Evolutionary conservation across 495 filamentous ascomycete species (phyloP).

Genomic region (Annulohypoxylon moriforme): DNA sequence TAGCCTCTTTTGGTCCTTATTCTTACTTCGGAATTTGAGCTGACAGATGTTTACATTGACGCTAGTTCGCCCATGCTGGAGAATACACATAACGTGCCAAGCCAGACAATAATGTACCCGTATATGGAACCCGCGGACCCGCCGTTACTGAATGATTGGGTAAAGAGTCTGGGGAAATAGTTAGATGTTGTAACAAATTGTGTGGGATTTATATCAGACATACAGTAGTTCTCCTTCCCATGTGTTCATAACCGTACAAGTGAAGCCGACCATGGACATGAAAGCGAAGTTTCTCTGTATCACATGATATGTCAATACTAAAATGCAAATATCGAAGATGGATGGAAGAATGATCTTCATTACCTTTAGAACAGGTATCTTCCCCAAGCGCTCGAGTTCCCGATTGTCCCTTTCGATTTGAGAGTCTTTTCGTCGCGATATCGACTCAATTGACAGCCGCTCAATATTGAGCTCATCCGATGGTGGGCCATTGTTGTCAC

Average conservation of each 20-base stretch:
- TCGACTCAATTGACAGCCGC: not conserved
- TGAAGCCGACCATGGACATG: constrained; percentile 59
- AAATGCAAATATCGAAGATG: not conserved
- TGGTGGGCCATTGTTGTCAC: not conserved
- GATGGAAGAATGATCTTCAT: not conserved
- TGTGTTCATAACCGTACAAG: constrained; percentile 58
- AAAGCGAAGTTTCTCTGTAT: constrained; percentile 55
- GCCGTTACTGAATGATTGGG: not conserved
- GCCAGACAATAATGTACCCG: not conserved
- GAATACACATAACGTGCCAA: not conserved
- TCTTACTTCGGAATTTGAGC: not conserved
- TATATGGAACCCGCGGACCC: not conserved
- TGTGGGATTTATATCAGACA: not conserved
- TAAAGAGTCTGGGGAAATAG: not conserved
- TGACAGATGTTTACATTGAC: not conserved
- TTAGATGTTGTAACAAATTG: not conserved
- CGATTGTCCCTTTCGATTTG: not conserved
- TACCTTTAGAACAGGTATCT: not conserved
- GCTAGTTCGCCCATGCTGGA: not conserved
- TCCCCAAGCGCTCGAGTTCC: not conserved
- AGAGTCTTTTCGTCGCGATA: not conserved
- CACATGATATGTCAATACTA: not conserved
- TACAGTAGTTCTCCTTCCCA: constrained; percentile 51
- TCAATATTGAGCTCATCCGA: not conserved
- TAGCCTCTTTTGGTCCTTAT: not conserved